Evolutionary conservation across 768 basidiomycete genomes (phyloP).

Genomic region (Hortiboletus flavorubellus): DNA sequence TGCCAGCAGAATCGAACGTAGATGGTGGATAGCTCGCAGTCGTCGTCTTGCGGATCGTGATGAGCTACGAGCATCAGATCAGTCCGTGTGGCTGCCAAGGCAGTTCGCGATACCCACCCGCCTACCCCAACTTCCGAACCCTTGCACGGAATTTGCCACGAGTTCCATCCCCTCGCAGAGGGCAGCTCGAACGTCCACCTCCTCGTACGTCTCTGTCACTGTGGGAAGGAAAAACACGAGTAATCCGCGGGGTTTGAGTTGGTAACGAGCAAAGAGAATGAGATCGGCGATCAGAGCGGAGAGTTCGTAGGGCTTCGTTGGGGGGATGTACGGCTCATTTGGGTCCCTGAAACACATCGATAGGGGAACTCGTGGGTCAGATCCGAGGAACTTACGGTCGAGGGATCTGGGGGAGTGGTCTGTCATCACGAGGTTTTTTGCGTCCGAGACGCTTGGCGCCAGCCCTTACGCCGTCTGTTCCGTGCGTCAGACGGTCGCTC

Average conservation of each 20-base stretch:
- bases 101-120: conserved; percentile 51
- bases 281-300: conserved; percentile 80
- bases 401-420: conserved; percentile 30
- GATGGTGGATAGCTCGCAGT: conserved; percentile 47
- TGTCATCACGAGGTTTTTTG: conserved; percentile 42
- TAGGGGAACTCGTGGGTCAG: background rate
- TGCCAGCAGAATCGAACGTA: conserved; percentile 41
- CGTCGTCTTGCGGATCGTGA: conserved; percentile 80
- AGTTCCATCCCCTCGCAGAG: conserved; percentile 87
- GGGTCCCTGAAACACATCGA: conserved; percentile 26
- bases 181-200: conserved; percentile 76
- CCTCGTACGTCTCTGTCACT: conserved; percentile 86
- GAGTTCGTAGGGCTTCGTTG: conserved; percentile 90
- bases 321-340: conserved; percentile 77
- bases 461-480: conserved; percentile 83
- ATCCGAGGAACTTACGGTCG: conserved; percentile 40
- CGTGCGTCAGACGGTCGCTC: background rate
- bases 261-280: conserved; percentile 73
- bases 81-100: background rate
- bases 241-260: conserved; percentile 81
- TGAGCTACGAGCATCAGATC: conserved; percentile 53
- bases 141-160: conserved; percentile 84
- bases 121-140: conserved; percentile 94
- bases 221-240: conserved; percentile 96
- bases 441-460: conserved; percentile 81